Evolutionary conservation across 116 monocot genomes (phyloP), one percentile per base, ranked within the genome.

Genomic region (Zostera marina): DNA sequence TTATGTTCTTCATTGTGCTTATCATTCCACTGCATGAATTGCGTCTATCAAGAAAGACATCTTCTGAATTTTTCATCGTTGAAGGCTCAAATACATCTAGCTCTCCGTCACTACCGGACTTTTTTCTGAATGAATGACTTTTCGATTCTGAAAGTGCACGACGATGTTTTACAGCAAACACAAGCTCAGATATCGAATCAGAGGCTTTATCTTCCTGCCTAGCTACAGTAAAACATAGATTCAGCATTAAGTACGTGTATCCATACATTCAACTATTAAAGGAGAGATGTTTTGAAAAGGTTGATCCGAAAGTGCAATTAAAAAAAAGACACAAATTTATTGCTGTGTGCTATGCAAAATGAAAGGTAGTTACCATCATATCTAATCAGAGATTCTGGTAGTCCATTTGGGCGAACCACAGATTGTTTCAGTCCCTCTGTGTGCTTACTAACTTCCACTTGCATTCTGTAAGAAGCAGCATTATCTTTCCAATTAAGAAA

Each of bases 401-500:
- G 54, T 66, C 96, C 96, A 77, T 89, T 96, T 42, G 96, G 96
- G 20, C 89, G 89, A 10, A 77, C 45, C 76, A 83, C 78, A 25
- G 77, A 71, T 11, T 85, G 85, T 64, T 89, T 96, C 21, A 68
- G 49, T n/a, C 96, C 96, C 78, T 96, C 96, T 2, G 96, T 96
- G 67, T 89, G 68, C 53, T 85, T 88, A 59, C 96, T 96, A 23
- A 96, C 96, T 70, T 96, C 96, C 5, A 89, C 82, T 78, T 85
- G 96, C 96, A 96, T 96, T 56, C 96, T 96, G 66, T 41, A 41
- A 58, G 23, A 54, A 38, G 25, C 53, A 24, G 17, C 13, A n/a
- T 25, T 14, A 10, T 22, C 47, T 46, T 0, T n/a, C 10, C 26
- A 41, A 22, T 25, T 10, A 46, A 2, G 8, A 38, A 2, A 8